phyloP scores from a whole-genome alignment of 768 basidiomycete genomes.

The Boletus pseudopeckii region DNA sequence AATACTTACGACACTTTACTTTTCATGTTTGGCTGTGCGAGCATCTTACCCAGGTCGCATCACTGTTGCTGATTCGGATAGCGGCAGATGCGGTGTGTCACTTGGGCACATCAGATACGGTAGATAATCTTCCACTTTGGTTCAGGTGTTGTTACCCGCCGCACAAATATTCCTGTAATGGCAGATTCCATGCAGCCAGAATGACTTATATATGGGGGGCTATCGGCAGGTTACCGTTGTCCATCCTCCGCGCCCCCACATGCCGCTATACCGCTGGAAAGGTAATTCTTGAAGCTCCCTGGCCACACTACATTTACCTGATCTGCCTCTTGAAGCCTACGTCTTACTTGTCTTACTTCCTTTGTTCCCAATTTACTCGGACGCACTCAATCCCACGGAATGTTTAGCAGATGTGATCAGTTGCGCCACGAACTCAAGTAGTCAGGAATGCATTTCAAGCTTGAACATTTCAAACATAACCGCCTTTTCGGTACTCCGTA shows the following conservation, averaged over 20 bases:
- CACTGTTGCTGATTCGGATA: no score
- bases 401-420: constrained; percentile 8
- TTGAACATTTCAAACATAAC: neutral
- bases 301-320: neutral
- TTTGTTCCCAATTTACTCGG: neutral
- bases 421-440: neutral
- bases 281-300: constrained; percentile 1
- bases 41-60: no score
- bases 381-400: constrained; percentile 6
- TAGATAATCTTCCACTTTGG: no score
- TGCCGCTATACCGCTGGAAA: constrained; percentile 1
- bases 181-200: no score
- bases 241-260: neutral
- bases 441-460: constrained; percentile 1
- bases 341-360: neutral
- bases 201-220: neutral
- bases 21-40: no score
- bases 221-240: neutral
- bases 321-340: neutral
- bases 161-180: neutral
- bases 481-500: constrained; percentile 15
- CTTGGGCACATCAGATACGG: no score
- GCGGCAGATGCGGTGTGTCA: no score
- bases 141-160: neutral
- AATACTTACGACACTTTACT: no score